phyloP scores from a whole-genome alignment of 208 protist species.

The Leptomonas pyrrhocoris region DNA sequence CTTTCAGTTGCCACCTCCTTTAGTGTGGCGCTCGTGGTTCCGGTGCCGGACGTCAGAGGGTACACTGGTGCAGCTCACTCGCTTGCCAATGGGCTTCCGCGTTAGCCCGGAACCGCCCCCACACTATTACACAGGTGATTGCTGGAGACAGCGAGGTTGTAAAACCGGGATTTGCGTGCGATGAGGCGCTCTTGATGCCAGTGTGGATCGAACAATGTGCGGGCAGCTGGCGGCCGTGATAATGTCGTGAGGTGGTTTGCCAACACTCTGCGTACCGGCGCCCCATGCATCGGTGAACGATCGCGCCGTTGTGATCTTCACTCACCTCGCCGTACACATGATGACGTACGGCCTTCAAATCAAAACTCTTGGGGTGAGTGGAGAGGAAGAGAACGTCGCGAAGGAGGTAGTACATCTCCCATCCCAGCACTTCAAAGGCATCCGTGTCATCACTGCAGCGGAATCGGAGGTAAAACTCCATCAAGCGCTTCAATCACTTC shows the following conservation, averaged over 20 bases:
- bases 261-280: neutral
- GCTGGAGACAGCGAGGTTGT: neutral
- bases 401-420: too few relatives aligned
- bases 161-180: neutral
- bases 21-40: neutral
- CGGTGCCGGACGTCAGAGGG: neutral
- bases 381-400: too few relatives aligned
- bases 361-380: too few relatives aligned
- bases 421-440: too few relatives aligned
- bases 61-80: neutral
- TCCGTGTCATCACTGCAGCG: too few relatives aligned
- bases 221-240: neutral
- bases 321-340: too few relatives aligned
- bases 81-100: neutral
- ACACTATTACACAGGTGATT: neutral
- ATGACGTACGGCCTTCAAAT: too few relatives aligned
- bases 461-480: too few relatives aligned
- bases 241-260: slow-evolving; percentile 1
- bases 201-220: slow-evolving; percentile 8
- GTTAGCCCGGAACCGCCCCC: neutral
- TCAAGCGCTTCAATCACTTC: too few relatives aligned
- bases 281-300: too few relatives aligned
- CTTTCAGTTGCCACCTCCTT: neutral
- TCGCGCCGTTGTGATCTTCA: too few relatives aligned
- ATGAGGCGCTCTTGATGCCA: neutral